Evolutionary conservation across 805 yeast genomes (phyloP).

Genomic region (Ogataea angusta): DNA sequence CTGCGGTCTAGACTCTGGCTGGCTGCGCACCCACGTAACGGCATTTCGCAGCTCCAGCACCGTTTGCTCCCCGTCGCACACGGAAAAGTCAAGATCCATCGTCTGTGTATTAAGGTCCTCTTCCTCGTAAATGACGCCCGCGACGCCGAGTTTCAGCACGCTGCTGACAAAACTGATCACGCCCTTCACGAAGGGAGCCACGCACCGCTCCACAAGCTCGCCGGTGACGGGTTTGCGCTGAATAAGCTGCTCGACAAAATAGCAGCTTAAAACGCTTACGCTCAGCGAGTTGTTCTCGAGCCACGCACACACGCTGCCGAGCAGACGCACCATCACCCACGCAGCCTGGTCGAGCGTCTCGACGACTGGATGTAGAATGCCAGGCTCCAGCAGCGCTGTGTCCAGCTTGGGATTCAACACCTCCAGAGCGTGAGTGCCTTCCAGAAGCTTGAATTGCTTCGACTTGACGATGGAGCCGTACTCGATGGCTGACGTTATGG

Average conservation of each 20-base stretch:
- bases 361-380: conserved; percentile 41
- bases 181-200: conserved; percentile 51
- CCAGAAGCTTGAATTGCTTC: conserved; percentile 61
- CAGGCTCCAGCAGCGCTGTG: conserved; percentile 60
- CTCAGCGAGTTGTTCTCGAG: conserved; percentile 67
- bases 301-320: conserved; percentile 67
- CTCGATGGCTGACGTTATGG: conserved; percentile 28
- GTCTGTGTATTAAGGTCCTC: conserved; percentile 69
- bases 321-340: conserved; percentile 51
- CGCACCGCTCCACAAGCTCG: conserved; percentile 45
- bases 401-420: conserved; percentile 70
- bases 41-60: conserved; percentile 31
- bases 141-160: conserved; percentile 42
- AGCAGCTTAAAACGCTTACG: conserved; percentile 73
- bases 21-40: conserved; percentile 31
- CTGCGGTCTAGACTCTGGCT: conserved; percentile 13
- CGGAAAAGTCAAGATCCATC: conserved; percentile 48
- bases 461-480: conserved; percentile 59
- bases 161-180: conserved; percentile 52
- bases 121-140: conserved; percentile 67
- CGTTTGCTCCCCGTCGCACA: conserved; percentile 18
- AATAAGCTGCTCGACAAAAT: conserved; percentile 45
- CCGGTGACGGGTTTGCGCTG: conserved; percentile 15
- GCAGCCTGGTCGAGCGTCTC: conserved; percentile 38
- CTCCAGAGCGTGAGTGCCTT: conserved; percentile 88